Evolutionary conservation across 495 filamentous ascomycete species (phyloP).

Genomic region (Penicillium arizonense): DNA sequence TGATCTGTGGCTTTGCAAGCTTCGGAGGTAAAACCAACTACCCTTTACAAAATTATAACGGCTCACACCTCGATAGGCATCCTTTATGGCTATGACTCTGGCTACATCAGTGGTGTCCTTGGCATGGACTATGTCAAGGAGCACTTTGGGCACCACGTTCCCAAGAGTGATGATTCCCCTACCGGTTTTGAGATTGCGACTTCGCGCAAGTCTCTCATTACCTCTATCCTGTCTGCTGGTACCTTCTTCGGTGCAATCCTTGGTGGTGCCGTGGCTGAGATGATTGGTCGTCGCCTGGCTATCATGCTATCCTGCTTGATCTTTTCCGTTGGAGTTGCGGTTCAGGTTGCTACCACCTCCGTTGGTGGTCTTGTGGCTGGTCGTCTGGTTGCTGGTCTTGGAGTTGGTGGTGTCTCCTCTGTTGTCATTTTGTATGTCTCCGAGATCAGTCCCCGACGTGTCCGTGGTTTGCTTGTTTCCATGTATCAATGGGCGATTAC

Average conservation of each 20-base stretch:
- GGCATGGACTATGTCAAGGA: conserved; percentile 52
- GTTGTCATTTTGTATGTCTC: conserved; percentile 72
- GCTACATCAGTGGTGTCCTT: conserved; percentile 55
- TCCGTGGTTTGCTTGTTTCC: conserved; percentile 64
- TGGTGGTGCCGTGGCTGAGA: conserved; percentile 63
- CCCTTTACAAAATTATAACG: not conserved
- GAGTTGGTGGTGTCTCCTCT: conserved; percentile 71
- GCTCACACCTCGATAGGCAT: conserved; percentile 25
- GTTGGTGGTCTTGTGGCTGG: conserved; percentile 60
- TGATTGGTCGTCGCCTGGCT: conserved; percentile 62
- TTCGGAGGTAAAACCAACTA: conserved; percentile 42
- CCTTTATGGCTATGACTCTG: conserved; percentile 52
- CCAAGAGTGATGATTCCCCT: conserved; percentile 10
- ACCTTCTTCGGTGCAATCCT: conserved; percentile 73
- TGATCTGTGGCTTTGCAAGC: conserved; percentile 57
- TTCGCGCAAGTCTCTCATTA: conserved; percentile 54
- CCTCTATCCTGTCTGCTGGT: conserved; percentile 69
- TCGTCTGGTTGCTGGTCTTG: conserved; percentile 67
- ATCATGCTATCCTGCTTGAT: conserved; percentile 62
- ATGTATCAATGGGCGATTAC: conserved; percentile 71
- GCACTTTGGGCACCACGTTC: conserved; percentile 32
- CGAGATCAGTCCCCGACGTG: conserved; percentile 56
- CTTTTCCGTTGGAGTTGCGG: conserved; percentile 60
- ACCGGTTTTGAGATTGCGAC: conserved; percentile 15
- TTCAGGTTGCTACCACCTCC: conserved; percentile 52